Percentiles rank a stretch among this genome's conserved stretches.
Evolutionary conservation across 148 eudicot genomes (phyloP).

Genomic region (Persicaria maculosa): DNA sequence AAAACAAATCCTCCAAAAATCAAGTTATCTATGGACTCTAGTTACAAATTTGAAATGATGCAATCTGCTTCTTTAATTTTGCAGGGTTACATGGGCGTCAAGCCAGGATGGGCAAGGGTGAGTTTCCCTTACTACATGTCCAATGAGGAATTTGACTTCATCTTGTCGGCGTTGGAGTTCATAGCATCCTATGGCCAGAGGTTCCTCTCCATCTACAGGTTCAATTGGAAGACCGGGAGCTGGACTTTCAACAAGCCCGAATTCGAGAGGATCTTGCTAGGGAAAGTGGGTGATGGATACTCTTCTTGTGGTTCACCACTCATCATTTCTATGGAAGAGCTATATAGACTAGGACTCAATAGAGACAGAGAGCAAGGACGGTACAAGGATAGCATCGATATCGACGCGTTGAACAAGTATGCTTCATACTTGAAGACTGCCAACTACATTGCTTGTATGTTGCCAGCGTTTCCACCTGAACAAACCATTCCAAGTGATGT

Average conservation of each 20-base stretch:
- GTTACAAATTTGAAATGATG: not conserved
- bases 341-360: not conserved
- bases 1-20: not conserved
- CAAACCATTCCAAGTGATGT: not conserved
- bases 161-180: constrained; percentile 52
- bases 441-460: not conserved
- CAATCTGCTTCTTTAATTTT: not conserved
- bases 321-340: constrained; percentile 2
- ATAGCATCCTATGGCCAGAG: constrained; percentile 47
- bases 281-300: not conserved
- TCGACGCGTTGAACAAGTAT: not conserved
- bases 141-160: constrained; percentile 55
- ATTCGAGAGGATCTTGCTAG: constrained; percentile 15
- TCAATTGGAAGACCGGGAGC: constrained; percentile 52
- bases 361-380: not conserved
- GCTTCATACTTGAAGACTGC: constrained; percentile 2
- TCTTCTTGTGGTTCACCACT: constrained; percentile 1
- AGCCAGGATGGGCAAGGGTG: constrained; percentile 60
- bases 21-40: not conserved
- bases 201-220: constrained; percentile 45
- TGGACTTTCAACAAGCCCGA: constrained; percentile 42
- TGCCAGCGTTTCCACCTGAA: not conserved
- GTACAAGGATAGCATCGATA: not conserved
- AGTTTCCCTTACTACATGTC: constrained; percentile 61
- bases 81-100: constrained; percentile 46